Evolutionary conservation across 1,139 yeast genomes (phyloP).

Genomic region (Blastobotrys petasosporus): DNA sequence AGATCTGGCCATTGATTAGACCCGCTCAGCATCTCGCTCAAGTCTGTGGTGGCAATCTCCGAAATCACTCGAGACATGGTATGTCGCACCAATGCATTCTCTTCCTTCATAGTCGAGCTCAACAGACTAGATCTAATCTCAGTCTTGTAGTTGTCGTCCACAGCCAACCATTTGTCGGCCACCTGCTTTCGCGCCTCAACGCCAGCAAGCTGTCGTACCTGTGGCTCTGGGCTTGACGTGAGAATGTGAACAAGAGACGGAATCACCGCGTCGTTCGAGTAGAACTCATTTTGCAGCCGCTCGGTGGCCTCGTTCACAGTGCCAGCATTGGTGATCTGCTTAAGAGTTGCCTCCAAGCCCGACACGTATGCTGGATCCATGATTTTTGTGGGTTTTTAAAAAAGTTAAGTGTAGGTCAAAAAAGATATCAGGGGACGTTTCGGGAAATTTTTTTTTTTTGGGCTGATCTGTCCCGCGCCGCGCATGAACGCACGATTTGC

Average conservation of each 20-base stretch:
- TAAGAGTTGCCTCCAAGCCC: slow-evolving; percentile 71
- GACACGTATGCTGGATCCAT: slow-evolving; percentile 70
- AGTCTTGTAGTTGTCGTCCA: slow-evolving; percentile 28
- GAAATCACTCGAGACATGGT: slow-evolving; percentile 85
- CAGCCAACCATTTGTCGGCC: slow-evolving; percentile 59
- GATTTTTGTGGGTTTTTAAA: slow-evolving; percentile 8
- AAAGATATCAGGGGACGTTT: not conserved
- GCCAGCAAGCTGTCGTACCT: slow-evolving; percentile 77
- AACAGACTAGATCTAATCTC: slow-evolving; percentile 63
- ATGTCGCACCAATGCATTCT: slow-evolving; percentile 71
- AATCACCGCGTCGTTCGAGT: slow-evolving; percentile 62
- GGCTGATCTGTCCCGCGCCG: not conserved
- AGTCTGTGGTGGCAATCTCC: slow-evolving; percentile 73
- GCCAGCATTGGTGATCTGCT: slow-evolving; percentile 70
- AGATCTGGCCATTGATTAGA: slow-evolving; percentile 66
- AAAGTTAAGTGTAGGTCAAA: slow-evolving; percentile 3
- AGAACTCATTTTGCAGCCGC: slow-evolving; percentile 67
- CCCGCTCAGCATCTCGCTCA: slow-evolving; percentile 38
- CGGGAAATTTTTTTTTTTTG: not conserved
- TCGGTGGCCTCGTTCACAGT: slow-evolving; percentile 81
- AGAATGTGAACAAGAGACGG: slow-evolving; percentile 80
- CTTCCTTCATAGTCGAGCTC: slow-evolving; percentile 60
- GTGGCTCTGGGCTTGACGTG: slow-evolving; percentile 57
- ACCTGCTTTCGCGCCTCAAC: slow-evolving; percentile 91
- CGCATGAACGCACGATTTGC: not conserved